Evolutionary conservation across 106 monocot genomes (phyloP), one percentile per base, ranked within the genome.

Genomic region (Dioscorea zingiberensis): DNA sequence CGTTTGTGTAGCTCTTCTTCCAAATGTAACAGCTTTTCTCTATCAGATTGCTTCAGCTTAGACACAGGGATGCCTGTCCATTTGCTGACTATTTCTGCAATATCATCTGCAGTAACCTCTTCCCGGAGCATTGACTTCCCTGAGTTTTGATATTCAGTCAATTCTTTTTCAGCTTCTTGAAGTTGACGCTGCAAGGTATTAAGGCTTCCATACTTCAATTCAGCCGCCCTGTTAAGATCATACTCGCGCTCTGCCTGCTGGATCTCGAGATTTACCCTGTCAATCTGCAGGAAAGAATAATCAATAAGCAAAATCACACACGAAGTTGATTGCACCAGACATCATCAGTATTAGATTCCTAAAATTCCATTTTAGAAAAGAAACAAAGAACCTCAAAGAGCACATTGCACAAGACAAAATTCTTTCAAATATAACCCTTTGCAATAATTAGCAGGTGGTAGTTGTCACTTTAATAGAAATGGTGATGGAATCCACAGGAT

Each of bases 11-110:
- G 82, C 74, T 99, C 98, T 70, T 85, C 86, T 74, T 99, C 98
- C 56, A 93, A 74, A 72, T 99, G 62, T 0, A 99, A 82, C 25
- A 99, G 78, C 54, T 99, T 99, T 27, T 93, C 98, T 60, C 93
- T 81, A 19, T 99, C 98, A n/a, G 98, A 89, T 48, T 99, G 89
- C 67, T 99, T 80, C 49, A 99, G 58, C 74, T 99, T 99, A 24
- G 98, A 93, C 27, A 99, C 84, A 14, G 98, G 98, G 48, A 99
- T 99, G 17, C 93, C 93, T 4, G 98, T 99, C 98, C 98, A 99
- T 69, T 93, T 99, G 69, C 93, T 89, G 13, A 93, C 98, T 45
- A 99, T 87, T 63, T 99, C 98, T 30, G 98, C 93, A 68, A 99
- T 99, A 64, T 99, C 98, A 69, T 78, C 77, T 25, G 69, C 86